A percentile compares a stretch with the other conserved stretches of the same genome.
These are phyloP conservation scores for Solanum piurae DNA, from an alignment of 257 asterid genomes.

Conservation along the genomic window DNA sequence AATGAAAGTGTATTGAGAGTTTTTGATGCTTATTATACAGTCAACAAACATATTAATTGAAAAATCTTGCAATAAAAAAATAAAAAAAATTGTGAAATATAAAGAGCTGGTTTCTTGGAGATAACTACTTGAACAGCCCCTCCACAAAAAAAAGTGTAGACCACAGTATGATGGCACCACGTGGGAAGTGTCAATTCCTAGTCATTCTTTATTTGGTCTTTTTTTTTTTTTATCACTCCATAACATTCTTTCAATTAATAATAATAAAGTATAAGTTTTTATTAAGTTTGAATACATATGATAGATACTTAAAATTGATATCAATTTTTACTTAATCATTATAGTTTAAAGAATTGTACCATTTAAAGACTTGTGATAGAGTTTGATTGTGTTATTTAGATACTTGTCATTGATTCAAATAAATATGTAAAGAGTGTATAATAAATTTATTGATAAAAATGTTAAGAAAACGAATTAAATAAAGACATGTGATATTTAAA, in stretches of 20 bases:
- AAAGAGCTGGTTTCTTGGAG: background rate
- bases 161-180: background rate
- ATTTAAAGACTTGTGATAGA: too few species aligned
- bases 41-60: background rate
- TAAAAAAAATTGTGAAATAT: background rate
- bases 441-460: accelerated
- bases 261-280: background rate
- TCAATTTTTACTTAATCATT: background rate
- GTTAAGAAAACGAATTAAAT: background rate
- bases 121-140: background rate
- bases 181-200: background rate
- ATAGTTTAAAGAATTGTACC: too few species aligned
- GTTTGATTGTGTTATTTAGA: background rate
- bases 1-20: background rate
- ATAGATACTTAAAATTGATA: background rate
- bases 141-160: background rate
- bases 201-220: background rate
- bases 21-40: background rate
- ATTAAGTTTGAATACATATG: accelerated
- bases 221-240: too few species aligned
- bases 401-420: background rate
- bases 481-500: background rate
- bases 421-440: background rate
- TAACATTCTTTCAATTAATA: too few species aligned
- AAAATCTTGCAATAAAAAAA: background rate